Evolutionary conservation across 2,329 filamentous ascomycete genomes (phyloP), one percentile per base, ranked within the genome.

Genomic region (Pseudocercospora cruenta): DNA sequence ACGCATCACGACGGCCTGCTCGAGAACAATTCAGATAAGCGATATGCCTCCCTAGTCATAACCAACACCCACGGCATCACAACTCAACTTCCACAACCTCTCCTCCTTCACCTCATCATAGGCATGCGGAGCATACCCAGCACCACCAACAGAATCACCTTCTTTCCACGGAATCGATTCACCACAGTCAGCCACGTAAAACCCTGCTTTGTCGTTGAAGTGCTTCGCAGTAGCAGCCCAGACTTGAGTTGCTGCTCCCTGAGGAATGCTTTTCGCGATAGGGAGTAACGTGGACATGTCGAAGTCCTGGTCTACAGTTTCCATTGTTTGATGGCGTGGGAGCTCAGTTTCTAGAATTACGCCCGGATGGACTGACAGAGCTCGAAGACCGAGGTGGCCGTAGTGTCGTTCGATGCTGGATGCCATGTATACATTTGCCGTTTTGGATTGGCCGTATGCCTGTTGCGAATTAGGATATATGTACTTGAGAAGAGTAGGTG

Each of bases 351-450:
- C 60, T 14, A 67, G 51, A 33, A 67, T 64, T 4, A 62, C 58
- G 5, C 65, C 65, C 0, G 84, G 85, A 60, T 84, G 81, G 2
- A 84, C 64, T 19, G 78, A 79, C 14, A 75, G 73, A 0, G 79
- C 83, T 62, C 84, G 84, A 0, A 87, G 68, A 6, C 82, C 80
- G 2, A 74, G 71, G 0, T 73, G 22, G 1, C 81, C 82, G 68
- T 84, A 86, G 1, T 77, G 78, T 0, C 84, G 78, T 33, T 86
- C 84, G 36, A 87, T 80, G 60, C 84, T 79, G 65, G 82, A 85
- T 2, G 84, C 81, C 65, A 83, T 81, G 69, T 80, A 83, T 14
- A 86, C 78, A 65, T 83, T 85, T n/a, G 85, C 84, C 0, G 80
- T 79, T 69, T 87, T 88, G 54, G 78, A 78, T 67, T 84, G 81